Base-by-base conservation (phyloP, 805 yeast genomes). In the Kluyveromyces dobzhanskii region DNA sequence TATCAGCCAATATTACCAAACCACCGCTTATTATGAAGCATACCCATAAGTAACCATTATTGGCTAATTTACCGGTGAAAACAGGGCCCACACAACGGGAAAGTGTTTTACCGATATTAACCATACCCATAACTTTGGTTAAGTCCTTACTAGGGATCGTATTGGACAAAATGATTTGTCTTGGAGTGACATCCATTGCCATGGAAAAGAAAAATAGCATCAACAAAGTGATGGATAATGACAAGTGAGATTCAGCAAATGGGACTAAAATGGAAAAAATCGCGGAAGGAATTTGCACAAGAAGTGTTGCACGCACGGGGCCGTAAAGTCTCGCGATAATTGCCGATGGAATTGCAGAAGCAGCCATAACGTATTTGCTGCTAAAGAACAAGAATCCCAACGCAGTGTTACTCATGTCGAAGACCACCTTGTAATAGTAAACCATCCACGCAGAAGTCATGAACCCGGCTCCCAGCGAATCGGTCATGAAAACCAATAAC, bases 121-220 rank as follows among this genome's bases (percentile, higher is more conserved):
- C 95, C 1, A 83, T 66, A 2, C 96, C 96, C 77, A 87, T 71
- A 1, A 82, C 87, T 48, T 69, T 73, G 2, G 94, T 78, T 35
- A 88, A 64, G 35, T 85, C 92, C 9, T 66, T 59, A 10, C 72
- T 70, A 12, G 70, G 68, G 29, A 87, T 76, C 16, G 85, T 65
- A 2, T 83, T 70, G 0, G 94, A 78, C 36, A 87, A 61, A 30
- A 87, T 66, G 7, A 86, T 75, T 60, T 86, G 95, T 37, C 97
- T 73, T 5, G 96, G 95, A 3, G 86, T 92, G 21, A 86, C 95
- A 56, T 87, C 97, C 88, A 87, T 85, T 1, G 88, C 76, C 2
- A 79, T 68, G 0, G 85, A 75, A 2, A 79, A 62, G 43, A 77
- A 78, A 46, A 84, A 76, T 18, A 73, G 54, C 16, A 79, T 47